Percentiles rank a stretch among this genome's conserved stretches.
Evolutionary conservation across 2,329 filamentous ascomycete genomes (phyloP).

Genomic region (Aspergillus sp.): DNA sequence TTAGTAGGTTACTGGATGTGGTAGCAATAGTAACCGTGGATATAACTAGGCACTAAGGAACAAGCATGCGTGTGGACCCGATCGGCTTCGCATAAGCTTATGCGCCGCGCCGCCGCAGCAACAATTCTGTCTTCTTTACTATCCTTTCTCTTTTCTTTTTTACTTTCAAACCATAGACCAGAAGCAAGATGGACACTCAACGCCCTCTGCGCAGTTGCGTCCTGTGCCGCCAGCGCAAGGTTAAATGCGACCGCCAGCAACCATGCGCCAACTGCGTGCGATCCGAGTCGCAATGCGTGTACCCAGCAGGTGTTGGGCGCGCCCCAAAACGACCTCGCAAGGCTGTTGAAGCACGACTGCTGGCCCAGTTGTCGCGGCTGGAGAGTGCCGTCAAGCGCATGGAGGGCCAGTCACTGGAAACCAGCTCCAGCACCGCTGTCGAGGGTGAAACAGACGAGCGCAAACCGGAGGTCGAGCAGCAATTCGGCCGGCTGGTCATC

Average conservation of each 20-base stretch:
- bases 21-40: not conserved
- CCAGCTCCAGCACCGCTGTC: not conserved
- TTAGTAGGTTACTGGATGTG: not conserved
- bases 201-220: slow-evolving; percentile 24
- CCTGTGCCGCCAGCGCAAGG: slow-evolving; percentile 40
- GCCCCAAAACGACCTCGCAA: slow-evolving; percentile 17
- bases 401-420: slow-evolving; percentile 35
- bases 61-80: not conserved
- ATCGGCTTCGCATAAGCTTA: slow-evolving; percentile 15
- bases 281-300: slow-evolving; percentile 36
- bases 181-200: not conserved
- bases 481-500: slow-evolving; percentile 60
- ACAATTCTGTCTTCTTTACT: not conserved
- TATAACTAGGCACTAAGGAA: not conserved
- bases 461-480: slow-evolving; percentile 29
- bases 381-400: slow-evolving; percentile 58
- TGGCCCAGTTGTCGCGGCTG: slow-evolving; percentile 54
- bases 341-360: slow-evolving; percentile 29
- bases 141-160: not conserved
- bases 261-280: slow-evolving; percentile 48
- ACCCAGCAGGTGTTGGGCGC: slow-evolving; percentile 25
- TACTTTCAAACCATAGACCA: not conserved
- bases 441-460: slow-evolving; percentile 3
- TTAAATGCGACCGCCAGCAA: slow-evolving; percentile 43
- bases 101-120: slow-evolving; percentile 1